Percentiles rank a stretch among this genome's conserved stretches.
Conservation (phyloP, 805 yeast genomes). For the Starmerella apis region DNA sequence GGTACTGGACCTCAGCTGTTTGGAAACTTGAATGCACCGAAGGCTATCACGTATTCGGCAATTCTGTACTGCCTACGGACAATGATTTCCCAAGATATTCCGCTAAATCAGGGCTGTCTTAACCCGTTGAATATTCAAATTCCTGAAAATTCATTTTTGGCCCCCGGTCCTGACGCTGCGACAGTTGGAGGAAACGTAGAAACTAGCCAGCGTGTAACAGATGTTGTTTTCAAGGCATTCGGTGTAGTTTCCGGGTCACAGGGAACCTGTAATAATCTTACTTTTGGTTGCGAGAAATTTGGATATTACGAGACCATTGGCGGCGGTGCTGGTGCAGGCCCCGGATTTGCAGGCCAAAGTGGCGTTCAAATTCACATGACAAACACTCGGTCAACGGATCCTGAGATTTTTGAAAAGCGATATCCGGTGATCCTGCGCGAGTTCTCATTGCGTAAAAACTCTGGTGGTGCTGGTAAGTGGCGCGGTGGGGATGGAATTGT, state of each 20-base stretch:
- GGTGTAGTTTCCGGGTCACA: constrained; percentile 89
- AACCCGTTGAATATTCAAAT: constrained; percentile 60
- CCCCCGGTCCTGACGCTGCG: constrained; percentile 78
- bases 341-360: constrained; percentile 72
- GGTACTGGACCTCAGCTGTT: constrained; percentile 83
- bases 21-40: constrained; percentile 88
- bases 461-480: constrained; percentile 71
- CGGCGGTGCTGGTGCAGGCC: constrained; percentile 92
- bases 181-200: constrained; percentile 93
- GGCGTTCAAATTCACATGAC: constrained; percentile 95
- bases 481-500: constrained; percentile 79
- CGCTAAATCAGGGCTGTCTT: constrained; percentile 87
- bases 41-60: constrained; percentile 80
- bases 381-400: constrained; percentile 84
- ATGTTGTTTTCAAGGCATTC: constrained; percentile 77
- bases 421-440: constrained; percentile 72
- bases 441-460: constrained; percentile 55
- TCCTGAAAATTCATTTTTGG: constrained; percentile 52
- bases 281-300: constrained; percentile 54
- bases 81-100: constrained; percentile 75
- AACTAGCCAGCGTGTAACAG: constrained; percentile 88
- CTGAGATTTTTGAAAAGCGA: constrained; percentile 77
- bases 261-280: constrained; percentile 89
- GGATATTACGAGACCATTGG: constrained; percentile 93
- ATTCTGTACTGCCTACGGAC: constrained; percentile 78